Evolutionary conservation across 2,329 filamentous ascomycete genomes (phyloP), one percentile per base, ranked within the genome.

Genomic region (Cercospora sojina): DNA sequence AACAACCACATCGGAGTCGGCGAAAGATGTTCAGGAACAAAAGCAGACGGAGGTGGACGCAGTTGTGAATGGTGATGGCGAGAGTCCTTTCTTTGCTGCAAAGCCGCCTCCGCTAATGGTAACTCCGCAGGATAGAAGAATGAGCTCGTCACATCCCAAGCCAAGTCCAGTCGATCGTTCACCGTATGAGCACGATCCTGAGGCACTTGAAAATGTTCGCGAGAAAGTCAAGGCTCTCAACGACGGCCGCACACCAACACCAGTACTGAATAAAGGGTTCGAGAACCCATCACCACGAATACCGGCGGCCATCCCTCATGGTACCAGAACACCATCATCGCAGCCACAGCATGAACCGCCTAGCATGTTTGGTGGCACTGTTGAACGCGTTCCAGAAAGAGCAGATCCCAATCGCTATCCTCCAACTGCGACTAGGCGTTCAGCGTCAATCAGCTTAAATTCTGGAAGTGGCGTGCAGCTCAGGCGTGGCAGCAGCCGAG

Each of bases 191-290:
- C 59, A 71, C 49, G 68, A 76, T 55, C 66, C 71, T 10, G 67
- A 72, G 38, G 74, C 73, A 7, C 49, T 74, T 2, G 67, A 70
- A 18, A 68, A 67, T 18, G 66, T 75, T 32, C 70, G 70, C 13
- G 67, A 69, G 29, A 75, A 75, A 68, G 73, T 74, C 23, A 62
- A 68, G 16, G 69, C 70, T 9, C 57, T 70, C 12, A 75, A 75
- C 31, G 31, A 67, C 18, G 67, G 70, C 29, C 29, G 64, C 23
- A 49, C 67, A 31, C 67, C 70, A 55, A 62, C 59, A 38, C 71
- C 71, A 29, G 38, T 69, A 10, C 56, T 71, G 57, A 74, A 74
- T 51, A 67, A 66, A 56, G 70, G 65, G 35, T 73, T 73, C 53
- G 53, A 62, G 43, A 65, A 59, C 38, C 55, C 64, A 35, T 57